Evolutionary conservation across 169 alveolate species (phyloP), one percentile per base, ranked within the genome.

Genomic region (Cryptosporidium ryanae): DNA sequence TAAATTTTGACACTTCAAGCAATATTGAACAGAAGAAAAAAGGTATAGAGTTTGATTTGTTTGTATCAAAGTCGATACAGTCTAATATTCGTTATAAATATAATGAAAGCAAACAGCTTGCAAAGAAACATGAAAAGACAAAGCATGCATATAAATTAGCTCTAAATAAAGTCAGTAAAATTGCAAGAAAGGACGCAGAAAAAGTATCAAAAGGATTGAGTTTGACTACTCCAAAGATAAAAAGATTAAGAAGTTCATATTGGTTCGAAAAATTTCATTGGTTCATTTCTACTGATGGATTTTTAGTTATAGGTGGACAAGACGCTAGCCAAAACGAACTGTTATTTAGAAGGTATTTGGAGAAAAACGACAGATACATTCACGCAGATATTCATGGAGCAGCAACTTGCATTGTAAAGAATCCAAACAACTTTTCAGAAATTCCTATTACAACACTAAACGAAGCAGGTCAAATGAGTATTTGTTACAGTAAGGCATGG

Each of bases 371-470:
- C 82, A 46, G 97, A 44, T 97, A 97, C 83, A 96, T 97, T 64
- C 99, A 98, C 82, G 98, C 99, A 1, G 99, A 98, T 84, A 93
- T 96, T 52, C 98, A 97, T 63, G 99, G 99, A 25, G 99, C 99
- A 15, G 94, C 99, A 15, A 93, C 98, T n/a, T 96, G 98, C 82
- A 93, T 98, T 29, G 94, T 98, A 23, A 97, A 96, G 90, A 98
- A 96, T 82, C 98, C 98, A 6, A 61, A 83, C 13, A 92, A 89
- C 46, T 90, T 31, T 7, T 66, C 34, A 17, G 91, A 92, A 15
- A 90, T 94, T 31, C 95, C 97, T 18, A 94, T 84, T 23, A 49
- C 83, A 27, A 95, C 98, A 0, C 84, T 94, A 44, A 91, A 90
- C 31, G 97, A 92, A 81, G 96, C 98, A 17, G 96, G 96, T 0